Evolutionary conservation across 106 monocot genomes (phyloP), one percentile per base, ranked within the genome.

Genomic region (Apostasia ramifera): DNA sequence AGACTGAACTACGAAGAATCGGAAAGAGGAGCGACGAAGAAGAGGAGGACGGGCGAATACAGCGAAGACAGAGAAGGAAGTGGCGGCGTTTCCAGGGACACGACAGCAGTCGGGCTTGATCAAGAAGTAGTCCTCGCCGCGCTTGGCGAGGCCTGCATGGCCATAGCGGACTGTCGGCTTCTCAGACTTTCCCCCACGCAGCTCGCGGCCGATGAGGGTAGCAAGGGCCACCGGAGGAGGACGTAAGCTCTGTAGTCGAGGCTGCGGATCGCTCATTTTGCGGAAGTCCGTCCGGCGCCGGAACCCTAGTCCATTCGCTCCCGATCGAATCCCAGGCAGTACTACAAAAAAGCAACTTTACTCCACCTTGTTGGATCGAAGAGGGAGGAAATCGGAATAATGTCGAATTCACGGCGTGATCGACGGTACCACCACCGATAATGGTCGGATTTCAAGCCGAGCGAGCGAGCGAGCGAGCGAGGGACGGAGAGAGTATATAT

Each of bases 51-150:
- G 6, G 42, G 46, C 43, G 55, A 53, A 61, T 90, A 97, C 97
- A 71, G 82, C 97, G 63, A 98, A 98, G 43, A 90, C 92, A 39
- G 97, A 92, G 81, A 98, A 90, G 40, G 90, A 44, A 57, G 92
- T 81, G 67, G 92, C 76, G 11, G 89, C 68, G 70, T 85, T 75
- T 11, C 79, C 80, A n/a, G 77, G 79, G 63, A 84, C 59, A 40
- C 95, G 85, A 49, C 71, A 58, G 77, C 92, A 87, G 63, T 90
- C 83, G 43, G 89, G 78, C 79, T 85, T 87, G 72, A 81, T 71
- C 71, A 98, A 83, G 71, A 92, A 83, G 63, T 82, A 78, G 73
- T 98, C 97, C 58, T 98, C 97, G 47, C 97, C 97, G 51, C 97
- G 70, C 81, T 90, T 98, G 15, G 92, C 97, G 43, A 90, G 84